Evolutionary conservation across 257 asterid species (phyloP).

Genomic region (Asclepias syriaca): DNA sequence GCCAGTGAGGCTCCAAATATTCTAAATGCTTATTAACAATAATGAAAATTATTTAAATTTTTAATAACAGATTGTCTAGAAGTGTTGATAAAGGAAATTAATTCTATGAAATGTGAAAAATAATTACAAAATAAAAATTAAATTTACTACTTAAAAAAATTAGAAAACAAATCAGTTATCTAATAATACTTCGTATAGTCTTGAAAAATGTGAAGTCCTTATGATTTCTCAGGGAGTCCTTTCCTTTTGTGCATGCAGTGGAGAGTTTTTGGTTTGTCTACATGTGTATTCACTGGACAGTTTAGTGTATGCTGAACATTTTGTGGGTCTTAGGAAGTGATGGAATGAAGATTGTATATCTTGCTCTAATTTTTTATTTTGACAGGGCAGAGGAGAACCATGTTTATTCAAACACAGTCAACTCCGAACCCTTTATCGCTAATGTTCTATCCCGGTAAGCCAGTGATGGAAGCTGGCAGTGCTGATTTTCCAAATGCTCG

Average conservation of each 20-base stretch:
- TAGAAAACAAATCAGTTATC: too few relatives aligned
- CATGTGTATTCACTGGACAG: background rate
- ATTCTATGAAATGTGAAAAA: too few relatives aligned
- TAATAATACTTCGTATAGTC: too few relatives aligned
- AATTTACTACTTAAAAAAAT: too few relatives aligned
- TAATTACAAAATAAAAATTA: too few relatives aligned
- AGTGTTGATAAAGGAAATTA: too few relatives aligned
- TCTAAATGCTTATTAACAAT: too few relatives aligned
- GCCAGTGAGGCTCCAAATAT: too few relatives aligned
- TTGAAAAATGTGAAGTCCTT: background rate
- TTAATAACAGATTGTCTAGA: too few relatives aligned
- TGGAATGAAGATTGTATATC: background rate
- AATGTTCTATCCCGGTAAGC: conserved; percentile 95
- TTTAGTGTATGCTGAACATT: background rate
- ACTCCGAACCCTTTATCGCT: conserved; percentile 95
- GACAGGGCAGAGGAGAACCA: conserved; percentile 88
- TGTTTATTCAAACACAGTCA: conserved; percentile 92
- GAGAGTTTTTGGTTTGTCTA: background rate
- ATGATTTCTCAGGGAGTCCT: background rate
- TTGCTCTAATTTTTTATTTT: conserved; percentile 17
- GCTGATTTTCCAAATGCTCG: conserved; percentile 95
- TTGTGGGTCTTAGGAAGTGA: background rate
- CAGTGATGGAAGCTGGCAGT: conserved; percentile 81
- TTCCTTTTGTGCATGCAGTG: background rate
- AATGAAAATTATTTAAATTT: too few relatives aligned